Evolutionary conservation across 495 filamentous ascomycete species (phyloP).

Genomic region (Neurospora tetraspora): DNA sequence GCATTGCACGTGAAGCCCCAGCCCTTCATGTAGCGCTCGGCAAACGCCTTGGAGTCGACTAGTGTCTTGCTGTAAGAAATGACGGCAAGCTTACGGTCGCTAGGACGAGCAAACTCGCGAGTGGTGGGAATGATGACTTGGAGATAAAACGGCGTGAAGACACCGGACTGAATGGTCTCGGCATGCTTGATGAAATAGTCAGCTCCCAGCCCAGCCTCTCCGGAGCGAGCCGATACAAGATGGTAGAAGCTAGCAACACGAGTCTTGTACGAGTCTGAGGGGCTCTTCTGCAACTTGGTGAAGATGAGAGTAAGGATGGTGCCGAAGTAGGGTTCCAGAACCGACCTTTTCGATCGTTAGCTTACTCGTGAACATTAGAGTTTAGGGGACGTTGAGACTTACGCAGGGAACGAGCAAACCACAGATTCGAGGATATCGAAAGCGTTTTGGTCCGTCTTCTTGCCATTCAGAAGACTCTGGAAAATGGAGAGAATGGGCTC

Average conservation of each 20-base stretch:
- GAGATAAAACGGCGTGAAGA: slow-evolving; percentile 78
- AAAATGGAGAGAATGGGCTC: slow-evolving; percentile 82
- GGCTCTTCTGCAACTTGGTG: slow-evolving; percentile 63
- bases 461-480: slow-evolving; percentile 65
- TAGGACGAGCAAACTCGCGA: slow-evolving; percentile 70
- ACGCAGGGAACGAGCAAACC: slow-evolving; percentile 59
- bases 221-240: slow-evolving; percentile 65
- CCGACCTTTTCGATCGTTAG: slow-evolving; percentile 35
- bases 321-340: slow-evolving; percentile 66
- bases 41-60: slow-evolving; percentile 71
- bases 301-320: slow-evolving; percentile 74
- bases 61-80: slow-evolving; percentile 86
- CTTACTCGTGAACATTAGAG: background rate
- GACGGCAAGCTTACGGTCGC: slow-evolving; percentile 89
- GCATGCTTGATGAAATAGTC: slow-evolving; percentile 79
- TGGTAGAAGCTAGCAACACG: slow-evolving; percentile 89
- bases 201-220: slow-evolving; percentile 66
- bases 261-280: slow-evolving; percentile 67
- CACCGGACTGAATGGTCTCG: slow-evolving; percentile 67
- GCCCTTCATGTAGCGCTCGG: slow-evolving; percentile 64
- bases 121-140: slow-evolving; percentile 80
- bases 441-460: slow-evolving; percentile 68
- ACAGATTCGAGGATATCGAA: slow-evolving; percentile 85
- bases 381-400: slow-evolving; percentile 24
- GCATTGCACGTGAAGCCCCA: slow-evolving; percentile 82